Percentiles rank a stretch among this genome's conserved stretches.
Evolutionary conservation across 129 eudicot genomes (phyloP).

Genomic region (Rutidosis leptorrhynchoides): DNA sequence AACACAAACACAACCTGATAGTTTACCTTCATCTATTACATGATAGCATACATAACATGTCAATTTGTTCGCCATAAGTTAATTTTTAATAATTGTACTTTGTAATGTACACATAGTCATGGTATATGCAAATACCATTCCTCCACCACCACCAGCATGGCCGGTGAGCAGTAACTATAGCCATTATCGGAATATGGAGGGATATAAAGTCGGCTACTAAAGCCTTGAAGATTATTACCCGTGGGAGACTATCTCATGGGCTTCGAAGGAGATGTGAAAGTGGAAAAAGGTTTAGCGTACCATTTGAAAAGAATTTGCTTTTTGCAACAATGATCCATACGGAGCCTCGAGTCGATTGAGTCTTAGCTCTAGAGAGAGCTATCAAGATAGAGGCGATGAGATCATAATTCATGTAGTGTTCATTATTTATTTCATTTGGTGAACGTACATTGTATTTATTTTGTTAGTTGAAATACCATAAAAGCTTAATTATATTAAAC

Average conservation of each 20-base stretch:
- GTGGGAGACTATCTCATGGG: neutral
- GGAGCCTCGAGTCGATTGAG: neutral
- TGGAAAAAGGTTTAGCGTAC: neutral
- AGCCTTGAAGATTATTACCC: constrained; percentile 40
- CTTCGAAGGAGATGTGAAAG: neutral
- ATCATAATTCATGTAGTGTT: no score
- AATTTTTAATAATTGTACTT: no score
- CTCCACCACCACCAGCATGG: constrained; percentile 73
- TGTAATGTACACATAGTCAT: constrained; percentile 59
- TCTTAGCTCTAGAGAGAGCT: neutral
- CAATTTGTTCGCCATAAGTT: no score
- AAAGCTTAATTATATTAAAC: no score
- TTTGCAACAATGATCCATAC: neutral
- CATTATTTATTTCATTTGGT: no score
- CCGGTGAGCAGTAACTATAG: constrained; percentile 63
- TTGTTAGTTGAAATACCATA: no score
- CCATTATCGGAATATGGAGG: constrained; percentile 66
- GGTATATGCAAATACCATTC: constrained; percentile 49
- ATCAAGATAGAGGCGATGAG: neutral
- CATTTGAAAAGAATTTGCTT: constrained; percentile 1
- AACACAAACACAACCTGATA: no score
- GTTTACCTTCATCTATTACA: no score
- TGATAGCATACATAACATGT: no score
- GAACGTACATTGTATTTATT: no score
- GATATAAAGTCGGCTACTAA: constrained; percentile 43